Base-by-base conservation (phyloP, 805 yeast species). In the Kodamaea jinghongensis region DNA sequence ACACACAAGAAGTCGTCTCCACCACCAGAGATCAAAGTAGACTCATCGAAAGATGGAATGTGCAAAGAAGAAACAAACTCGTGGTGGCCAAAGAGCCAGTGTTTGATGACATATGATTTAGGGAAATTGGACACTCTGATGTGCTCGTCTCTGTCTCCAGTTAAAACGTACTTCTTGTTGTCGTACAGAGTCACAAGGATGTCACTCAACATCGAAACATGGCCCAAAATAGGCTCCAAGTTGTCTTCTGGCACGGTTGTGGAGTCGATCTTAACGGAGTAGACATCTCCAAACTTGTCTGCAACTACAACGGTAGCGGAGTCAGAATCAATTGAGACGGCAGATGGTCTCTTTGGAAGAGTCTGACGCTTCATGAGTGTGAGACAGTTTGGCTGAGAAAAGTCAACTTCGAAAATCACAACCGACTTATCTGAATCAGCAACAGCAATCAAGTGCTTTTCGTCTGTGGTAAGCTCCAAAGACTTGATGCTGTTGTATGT, bases 281-380 rank as follows among this genome's bases (percentile, higher is more conserved):
- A 93, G 4, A 89, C 96, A 62, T 93, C 99, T 34, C 99, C 99
- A 57, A 91, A 93, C 66, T 93, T 93, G 60, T 93, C 99, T 14
- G 95, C 96, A 16, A 90, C 75, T 2, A 88, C 59, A 6, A 90
- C 61, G 10, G 65, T 62, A 6, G 54, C 47, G 43, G 75, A 78
- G 41, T 76, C 77, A 26, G 63, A 62, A 25, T 83, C 72, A 1
- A 80, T 63, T 6, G 86, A 70, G 13, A 89, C 70, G 1, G 96
- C 81, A 49, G 88, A 83, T n/a, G 98, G 98, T 61, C 98, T 80
- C 61, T 91, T 91, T 27, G 96, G 89, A 54, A 87, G 83, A 4
- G 76, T 74, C 56, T 88, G 91, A 52, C 91, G 78, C 55, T 84
- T 83, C 28, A 75, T 51, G 13, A 83, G 58, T 15, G 55, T 56